Conservation (phyloP, 352 stramenopile species). For the Globisporangium cystogenes region DNA sequence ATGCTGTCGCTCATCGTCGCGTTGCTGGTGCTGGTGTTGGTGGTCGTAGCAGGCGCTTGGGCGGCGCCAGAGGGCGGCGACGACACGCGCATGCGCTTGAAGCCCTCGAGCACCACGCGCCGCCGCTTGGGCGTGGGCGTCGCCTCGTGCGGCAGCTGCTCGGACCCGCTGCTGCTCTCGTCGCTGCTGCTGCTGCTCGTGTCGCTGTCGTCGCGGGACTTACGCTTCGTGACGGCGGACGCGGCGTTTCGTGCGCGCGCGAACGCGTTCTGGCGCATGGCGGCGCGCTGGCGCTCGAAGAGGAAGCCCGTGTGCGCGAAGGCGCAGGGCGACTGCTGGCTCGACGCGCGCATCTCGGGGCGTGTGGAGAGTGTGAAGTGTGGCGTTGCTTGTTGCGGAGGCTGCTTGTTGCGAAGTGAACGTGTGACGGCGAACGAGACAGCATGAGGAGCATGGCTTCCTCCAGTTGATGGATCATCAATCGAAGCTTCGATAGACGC, state of each 20-base stretch:
- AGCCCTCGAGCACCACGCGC: slow-evolving; percentile 38
- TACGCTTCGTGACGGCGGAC: slow-evolving; percentile 33
- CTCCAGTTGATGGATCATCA: no score
- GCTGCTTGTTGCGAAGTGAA: not conserved
- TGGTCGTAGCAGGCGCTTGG: slow-evolving; percentile 6
- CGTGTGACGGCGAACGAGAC: no score
- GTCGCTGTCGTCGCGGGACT: slow-evolving; percentile 13
- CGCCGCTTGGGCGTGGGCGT: slow-evolving; percentile 14
- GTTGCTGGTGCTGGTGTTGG: slow-evolving; percentile 6
- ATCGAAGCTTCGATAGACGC: not conserved
- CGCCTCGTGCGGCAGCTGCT: slow-evolving; percentile 8
- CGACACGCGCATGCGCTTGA: slow-evolving; percentile 70
- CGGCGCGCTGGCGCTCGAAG: slow-evolving; percentile 32
- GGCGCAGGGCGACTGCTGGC: slow-evolving; percentile 20
- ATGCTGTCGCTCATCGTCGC: slow-evolving; percentile 31
- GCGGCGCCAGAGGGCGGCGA: slow-evolving; percentile 21
- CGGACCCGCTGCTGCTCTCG: slow-evolving; percentile 6
- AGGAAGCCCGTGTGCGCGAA: slow-evolving; percentile 29
- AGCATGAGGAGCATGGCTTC: not conserved
- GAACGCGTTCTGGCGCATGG: slow-evolving; percentile 45
- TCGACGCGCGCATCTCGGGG: slow-evolving; percentile 8
- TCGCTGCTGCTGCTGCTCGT: not conserved
- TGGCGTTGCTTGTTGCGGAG: no score
- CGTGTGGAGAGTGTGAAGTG: not conserved
- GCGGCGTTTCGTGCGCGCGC: slow-evolving; percentile 23